These are phyloP conservation scores for Chlamydomonas reinhardtii DNA, from an alignment of 163 green algal species.

Conservation along the genomic window DNA sequence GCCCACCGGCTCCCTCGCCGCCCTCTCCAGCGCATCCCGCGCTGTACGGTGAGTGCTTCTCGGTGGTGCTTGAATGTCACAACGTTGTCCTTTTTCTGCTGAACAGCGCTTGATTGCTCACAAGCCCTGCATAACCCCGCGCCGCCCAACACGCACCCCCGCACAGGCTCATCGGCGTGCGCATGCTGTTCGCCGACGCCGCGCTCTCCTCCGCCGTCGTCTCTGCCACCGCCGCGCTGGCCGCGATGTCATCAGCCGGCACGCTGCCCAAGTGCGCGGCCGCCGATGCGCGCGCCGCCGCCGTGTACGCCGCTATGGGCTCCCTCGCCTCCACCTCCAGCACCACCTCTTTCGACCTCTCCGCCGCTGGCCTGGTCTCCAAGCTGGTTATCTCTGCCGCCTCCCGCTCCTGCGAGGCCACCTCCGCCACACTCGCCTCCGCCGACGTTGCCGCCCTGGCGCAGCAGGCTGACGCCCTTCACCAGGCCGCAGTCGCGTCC, in stretches of 20 bases:
- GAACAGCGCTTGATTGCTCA: too few relatives aligned
- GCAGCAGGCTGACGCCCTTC: not conserved
- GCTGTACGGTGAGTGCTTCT: too few relatives aligned
- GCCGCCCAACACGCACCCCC: too few relatives aligned
- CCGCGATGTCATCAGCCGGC: not conserved
- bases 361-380: not conserved
- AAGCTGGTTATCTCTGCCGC: not conserved
- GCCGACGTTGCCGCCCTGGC: not conserved
- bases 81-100: too few relatives aligned
- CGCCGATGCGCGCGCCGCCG: not conserved
- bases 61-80: too few relatives aligned
- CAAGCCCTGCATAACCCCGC: too few relatives aligned
- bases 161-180: not conserved
- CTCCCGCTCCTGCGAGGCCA: not conserved
- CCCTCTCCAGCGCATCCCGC: too few relatives aligned
- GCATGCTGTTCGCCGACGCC: constrained; percentile 1
- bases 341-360: not conserved
- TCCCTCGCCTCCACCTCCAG: not conserved
- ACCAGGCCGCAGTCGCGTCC: not conserved
- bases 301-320: not conserved
- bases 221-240: not conserved
- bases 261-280: not conserved
- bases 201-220: not conserved
- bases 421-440: too few relatives aligned
- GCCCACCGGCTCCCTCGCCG: too few relatives aligned